A percentile compares a stretch with the other conserved stretches of the same genome.
phyloP scores from a whole-genome alignment of 1,284 basidiomycete genomes.

The Puccinia hordei region DNA sequence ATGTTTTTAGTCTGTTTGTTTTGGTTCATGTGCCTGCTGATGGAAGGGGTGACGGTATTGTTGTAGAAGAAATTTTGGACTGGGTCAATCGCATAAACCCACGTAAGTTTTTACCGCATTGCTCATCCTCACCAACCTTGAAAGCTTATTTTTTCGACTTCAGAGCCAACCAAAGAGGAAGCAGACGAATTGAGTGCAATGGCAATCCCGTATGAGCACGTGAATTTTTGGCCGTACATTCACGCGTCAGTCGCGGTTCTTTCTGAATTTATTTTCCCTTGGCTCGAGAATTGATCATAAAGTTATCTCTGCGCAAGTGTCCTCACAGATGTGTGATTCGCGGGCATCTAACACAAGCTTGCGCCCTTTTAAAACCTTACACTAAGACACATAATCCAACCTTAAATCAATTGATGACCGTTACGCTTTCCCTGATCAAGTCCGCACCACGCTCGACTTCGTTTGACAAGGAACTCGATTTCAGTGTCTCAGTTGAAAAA shows the following conservation, averaged over 20 bases:
- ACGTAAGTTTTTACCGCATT: slow-evolving; percentile 19
- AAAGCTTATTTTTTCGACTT: not conserved
- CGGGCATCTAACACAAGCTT: slow-evolving; percentile 44
- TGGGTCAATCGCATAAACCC: slow-evolving; percentile 50
- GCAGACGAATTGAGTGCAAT: slow-evolving; percentile 41
- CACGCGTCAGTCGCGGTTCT: slow-evolving; percentile 41
- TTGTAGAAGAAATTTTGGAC: slow-evolving; percentile 48
- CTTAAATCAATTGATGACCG: slow-evolving; percentile 43
- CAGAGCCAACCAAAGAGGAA: slow-evolving; percentile 49
- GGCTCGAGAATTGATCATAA: slow-evolving; percentile 1
- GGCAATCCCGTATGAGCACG: slow-evolving; percentile 41
- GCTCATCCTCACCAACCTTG: not conserved
- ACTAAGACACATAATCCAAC: slow-evolving; percentile 49
- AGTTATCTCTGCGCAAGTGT: slow-evolving; percentile 22
- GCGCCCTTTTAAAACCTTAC: slow-evolving; percentile 33
- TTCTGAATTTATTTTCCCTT: not conserved
- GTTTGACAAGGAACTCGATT: slow-evolving; percentile 25
- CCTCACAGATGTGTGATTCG: slow-evolving; percentile 46
- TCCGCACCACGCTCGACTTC: slow-evolving; percentile 29
- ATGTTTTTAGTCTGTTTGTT: slow-evolving; percentile 43
- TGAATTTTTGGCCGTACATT: slow-evolving; percentile 51
- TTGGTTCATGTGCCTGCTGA: slow-evolving; percentile 44
- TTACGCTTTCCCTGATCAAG: slow-evolving; percentile 41
- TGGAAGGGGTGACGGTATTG: slow-evolving; percentile 47
- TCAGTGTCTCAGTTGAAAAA: slow-evolving; percentile 20